Conservation (phyloP, 2,329 filamentous ascomycete species). For the Lachnellula arida region DNA sequence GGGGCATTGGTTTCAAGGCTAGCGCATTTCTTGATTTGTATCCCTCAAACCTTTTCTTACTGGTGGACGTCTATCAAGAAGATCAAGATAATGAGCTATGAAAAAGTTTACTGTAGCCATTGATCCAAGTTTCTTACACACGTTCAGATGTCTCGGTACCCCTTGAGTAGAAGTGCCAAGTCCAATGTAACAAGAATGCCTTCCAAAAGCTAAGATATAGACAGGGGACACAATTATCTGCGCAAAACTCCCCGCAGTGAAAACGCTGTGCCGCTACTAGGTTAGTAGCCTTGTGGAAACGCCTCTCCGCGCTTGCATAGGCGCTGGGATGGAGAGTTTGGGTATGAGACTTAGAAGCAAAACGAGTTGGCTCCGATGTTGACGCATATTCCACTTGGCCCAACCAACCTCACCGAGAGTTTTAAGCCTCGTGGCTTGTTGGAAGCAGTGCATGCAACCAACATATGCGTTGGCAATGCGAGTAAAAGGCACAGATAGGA, state of each 20-base stretch:
- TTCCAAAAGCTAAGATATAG: neutral
- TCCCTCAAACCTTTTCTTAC: neutral
- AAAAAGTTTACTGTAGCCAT: too few relatives aligned
- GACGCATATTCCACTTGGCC: neutral
- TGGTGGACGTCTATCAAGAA: neutral
- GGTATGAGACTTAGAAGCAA: slow-evolving; percentile 6
- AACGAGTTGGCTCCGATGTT: slow-evolving; percentile 5
- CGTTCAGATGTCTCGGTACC: neutral
- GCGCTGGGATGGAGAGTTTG: slow-evolving; percentile 13
- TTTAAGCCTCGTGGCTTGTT: slow-evolving; percentile 8
- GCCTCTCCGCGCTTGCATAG: slow-evolving; percentile 24
- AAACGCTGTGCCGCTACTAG: slow-evolving; percentile 19
- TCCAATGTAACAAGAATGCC: neutral
- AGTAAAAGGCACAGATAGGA: slow-evolving; percentile 15
- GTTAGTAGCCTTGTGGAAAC: slow-evolving; percentile 11
- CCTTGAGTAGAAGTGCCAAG: neutral
- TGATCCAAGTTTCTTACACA: too few relatives aligned
- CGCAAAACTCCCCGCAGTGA: slow-evolving; percentile 3
- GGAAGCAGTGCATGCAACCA: slow-evolving; percentile 6
- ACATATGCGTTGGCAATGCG: slow-evolving; percentile 17
- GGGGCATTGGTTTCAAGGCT: neutral
- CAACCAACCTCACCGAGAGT: slow-evolving; percentile 1
- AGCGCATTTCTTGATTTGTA: neutral
- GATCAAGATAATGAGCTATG: too few relatives aligned
- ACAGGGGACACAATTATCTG: neutral